Percentiles rank a stretch among this genome's conserved stretches.
phyloP scores from a whole-genome alignment of 768 basidiomycete genomes.

The Psilocybe cubensis region DNA sequence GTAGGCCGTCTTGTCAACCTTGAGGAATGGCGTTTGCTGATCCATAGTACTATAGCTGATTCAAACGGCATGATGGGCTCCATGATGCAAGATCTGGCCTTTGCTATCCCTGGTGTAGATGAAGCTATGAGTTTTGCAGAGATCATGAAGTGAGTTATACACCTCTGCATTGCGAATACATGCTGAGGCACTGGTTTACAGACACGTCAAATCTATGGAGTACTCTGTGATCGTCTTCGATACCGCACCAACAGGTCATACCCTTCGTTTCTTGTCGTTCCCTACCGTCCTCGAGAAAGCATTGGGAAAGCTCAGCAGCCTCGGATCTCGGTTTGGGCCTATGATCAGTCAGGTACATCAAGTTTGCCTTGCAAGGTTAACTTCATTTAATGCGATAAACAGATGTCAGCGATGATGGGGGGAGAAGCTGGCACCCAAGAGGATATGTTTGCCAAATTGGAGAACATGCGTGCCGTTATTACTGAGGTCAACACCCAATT shows the following conservation, averaged over 20 bases:
- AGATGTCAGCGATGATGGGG: constrained; percentile 98
- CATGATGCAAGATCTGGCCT: constrained; percentile 99
- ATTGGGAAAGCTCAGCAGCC: constrained; percentile 87
- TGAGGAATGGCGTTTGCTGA: constrained; percentile 1
- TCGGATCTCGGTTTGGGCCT: constrained; percentile 95
- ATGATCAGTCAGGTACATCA: constrained; percentile 87
- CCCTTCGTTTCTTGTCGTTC: constrained; percentile 98
- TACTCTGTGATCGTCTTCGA: constrained; percentile 99
- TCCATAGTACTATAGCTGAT: constrained; percentile 57
- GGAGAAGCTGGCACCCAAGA: constrained; percentile 89
- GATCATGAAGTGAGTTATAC: constrained; percentile 90
- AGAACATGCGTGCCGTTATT: constrained; percentile 95
- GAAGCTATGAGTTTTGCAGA: constrained; percentile 99
- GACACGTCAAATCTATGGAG: constrained; percentile 99
- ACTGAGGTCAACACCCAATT: constrained; percentile 99
- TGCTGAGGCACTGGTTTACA: constrained; percentile 32
- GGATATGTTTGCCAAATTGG: constrained; percentile 98
- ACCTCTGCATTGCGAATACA: neutral
- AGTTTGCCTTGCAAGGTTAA: neutral
- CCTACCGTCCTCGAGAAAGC: constrained; percentile 98
- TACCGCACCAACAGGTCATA: constrained; percentile 98
- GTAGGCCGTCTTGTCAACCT: constrained; percentile 45
- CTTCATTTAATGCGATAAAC: neutral
- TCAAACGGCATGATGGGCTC: constrained; percentile 95
- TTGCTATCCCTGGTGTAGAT: constrained; percentile 98